A percentile compares a stretch with the other conserved stretches of the same genome.
Evolutionary conservation across 2,329 filamentous ascomycete species (phyloP).

Genomic region (Apiospora hydei): DNA sequence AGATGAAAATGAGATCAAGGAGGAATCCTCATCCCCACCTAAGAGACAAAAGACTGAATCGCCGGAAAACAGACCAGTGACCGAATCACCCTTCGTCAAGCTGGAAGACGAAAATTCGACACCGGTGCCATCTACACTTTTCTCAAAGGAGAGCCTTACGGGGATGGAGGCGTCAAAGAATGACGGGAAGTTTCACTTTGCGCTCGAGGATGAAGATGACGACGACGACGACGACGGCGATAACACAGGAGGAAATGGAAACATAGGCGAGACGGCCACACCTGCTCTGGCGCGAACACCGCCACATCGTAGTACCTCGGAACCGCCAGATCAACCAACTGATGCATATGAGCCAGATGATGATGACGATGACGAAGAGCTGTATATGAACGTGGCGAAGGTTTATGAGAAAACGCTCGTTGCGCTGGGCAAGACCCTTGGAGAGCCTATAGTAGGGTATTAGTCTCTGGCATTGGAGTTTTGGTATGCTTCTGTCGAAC

Average conservation of each 20-base stretch:
- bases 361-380: slow-evolving; percentile 40
- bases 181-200: slow-evolving; percentile 40
- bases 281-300: slow-evolving; percentile 10
- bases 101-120: slow-evolving; percentile 14
- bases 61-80: neutral
- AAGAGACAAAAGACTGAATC: slow-evolving; percentile 28
- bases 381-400: slow-evolving; percentile 74
- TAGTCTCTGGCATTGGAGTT: neutral
- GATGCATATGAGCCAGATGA: slow-evolving; percentile 26
- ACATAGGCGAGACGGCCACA: neutral
- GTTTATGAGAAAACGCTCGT: slow-evolving; percentile 84
- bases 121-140: neutral
- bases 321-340: neutral
- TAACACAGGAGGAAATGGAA: neutral
- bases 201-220: slow-evolving; percentile 36
- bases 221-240: slow-evolving; percentile 26
- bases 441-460: slow-evolving; percentile 42
- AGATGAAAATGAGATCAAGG: slow-evolving; percentile 31
- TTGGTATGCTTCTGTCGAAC: neutral
- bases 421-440: slow-evolving; percentile 73
- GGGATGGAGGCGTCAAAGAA: neutral
- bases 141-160: neutral
- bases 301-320: neutral
- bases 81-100: slow-evolving; percentile 20
- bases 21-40: slow-evolving; percentile 22